Base-by-base conservation (phyloP, 805 yeast genomes). In the Pichia eremophila region DNA sequence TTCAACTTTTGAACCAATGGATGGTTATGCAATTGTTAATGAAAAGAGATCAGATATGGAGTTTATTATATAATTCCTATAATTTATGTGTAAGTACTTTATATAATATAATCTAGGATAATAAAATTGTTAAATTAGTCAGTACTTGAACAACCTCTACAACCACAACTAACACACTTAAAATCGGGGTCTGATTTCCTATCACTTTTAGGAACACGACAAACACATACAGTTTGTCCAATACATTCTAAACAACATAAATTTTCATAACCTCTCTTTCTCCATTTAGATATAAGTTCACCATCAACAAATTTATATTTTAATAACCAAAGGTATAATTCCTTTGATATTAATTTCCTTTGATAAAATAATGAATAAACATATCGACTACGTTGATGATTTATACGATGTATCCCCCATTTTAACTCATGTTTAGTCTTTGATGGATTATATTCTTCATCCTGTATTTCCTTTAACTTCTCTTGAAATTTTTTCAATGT, bases 191-290 rank as follows among this genome's bases (percentile, higher is more conserved):
- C 51, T 64, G 79, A 59, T 4, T 72, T 77, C 14, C 50, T 25
- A 3, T 45, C 52, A 2, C 74, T 74, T 54, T 78, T 72, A 1
- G 96, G 95, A 2, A 89, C 95, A 47, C 97, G 67, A 60, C 97
- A 89, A 19, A 89, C 78, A 64, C 97, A 89, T 0, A 88, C 77
- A 7, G 78, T 74, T 6, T 78, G 78, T 55, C 81, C 84, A 34
- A 89, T 86, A 61, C 97, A 89, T 52, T 75, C 73, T 50, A 89
- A 63, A 61, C 97, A 89, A 59, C 97, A 89, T 42, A 89, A 66
- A 47, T 82, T 76, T 59, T 89, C 96, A 62, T 89, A 89, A 10
- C 96, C 96, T 52, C 59, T 62, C 45, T 68, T 69, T 46, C 61
- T 62, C 72, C 72, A 69, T 69, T 83, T 89, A 22, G 95, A 91